A percentile compares a stretch with the other conserved stretches of the same genome.
Conservation (phyloP, 2,329 filamentous ascomycete species). For the Byssothecium circinans region DNA sequence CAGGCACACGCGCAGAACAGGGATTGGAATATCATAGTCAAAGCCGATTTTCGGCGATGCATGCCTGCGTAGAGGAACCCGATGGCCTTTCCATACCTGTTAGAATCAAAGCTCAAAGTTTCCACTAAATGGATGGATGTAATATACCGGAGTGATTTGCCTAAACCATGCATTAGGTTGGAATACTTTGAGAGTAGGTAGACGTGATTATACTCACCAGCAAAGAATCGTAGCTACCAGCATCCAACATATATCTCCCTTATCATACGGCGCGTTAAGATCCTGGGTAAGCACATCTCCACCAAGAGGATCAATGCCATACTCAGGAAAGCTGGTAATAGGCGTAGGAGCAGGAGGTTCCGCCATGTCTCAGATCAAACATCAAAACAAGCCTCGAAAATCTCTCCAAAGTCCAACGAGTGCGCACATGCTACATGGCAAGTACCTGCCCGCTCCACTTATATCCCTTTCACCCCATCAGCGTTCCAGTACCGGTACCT, state of each 20-base stretch:
- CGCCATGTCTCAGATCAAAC: conserved; percentile 18
- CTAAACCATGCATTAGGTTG: conserved; percentile 7
- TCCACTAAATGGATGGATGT: not conserved
- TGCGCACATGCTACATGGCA: no score
- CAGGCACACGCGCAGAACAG: conserved; percentile 51
- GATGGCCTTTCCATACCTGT: conserved; percentile 13
- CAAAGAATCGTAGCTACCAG: conserved; percentile 36
- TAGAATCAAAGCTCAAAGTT: not conserved
- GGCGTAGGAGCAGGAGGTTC: conserved; percentile 32
- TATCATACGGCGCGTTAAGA: conserved; percentile 51
- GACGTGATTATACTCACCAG: conserved; percentile 20
- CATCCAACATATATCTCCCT: conserved; percentile 52
- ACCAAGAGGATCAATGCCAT: conserved; percentile 43
- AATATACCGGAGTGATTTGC: conserved; percentile 31
- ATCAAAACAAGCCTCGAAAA: no score
- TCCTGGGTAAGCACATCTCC: conserved; percentile 51
- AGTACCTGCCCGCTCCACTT: no score
- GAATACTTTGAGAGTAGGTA: conserved; percentile 4
- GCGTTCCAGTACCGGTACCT: no score
- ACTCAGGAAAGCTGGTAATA: conserved; percentile 49
- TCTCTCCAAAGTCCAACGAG: no score
- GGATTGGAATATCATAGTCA: conserved; percentile 54
- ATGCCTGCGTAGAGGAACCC: conserved; percentile 41
- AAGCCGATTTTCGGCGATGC: conserved; percentile 33
- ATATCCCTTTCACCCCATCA: no score